Conservation (phyloP, 192 early-diverging fungal genomes). For the Podila clonocystis region DNA sequence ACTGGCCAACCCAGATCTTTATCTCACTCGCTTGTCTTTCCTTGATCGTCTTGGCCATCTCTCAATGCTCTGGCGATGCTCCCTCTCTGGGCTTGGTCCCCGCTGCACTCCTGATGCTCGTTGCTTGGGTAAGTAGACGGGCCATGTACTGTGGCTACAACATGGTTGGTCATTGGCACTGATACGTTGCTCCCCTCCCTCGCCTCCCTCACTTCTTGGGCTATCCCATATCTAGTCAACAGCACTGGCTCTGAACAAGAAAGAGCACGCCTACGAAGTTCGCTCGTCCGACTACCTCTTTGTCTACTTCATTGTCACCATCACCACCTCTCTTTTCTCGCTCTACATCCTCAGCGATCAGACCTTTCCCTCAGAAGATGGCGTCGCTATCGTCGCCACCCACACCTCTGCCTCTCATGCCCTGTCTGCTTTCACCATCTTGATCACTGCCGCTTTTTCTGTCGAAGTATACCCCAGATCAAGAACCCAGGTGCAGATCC, state of each 20-base stretch:
- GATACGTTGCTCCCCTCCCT: not conserved
- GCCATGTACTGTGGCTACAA: not conserved
- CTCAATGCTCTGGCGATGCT: not conserved
- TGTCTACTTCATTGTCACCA: conserved; percentile 3
- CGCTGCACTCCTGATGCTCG: not conserved
- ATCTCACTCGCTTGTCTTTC: conserved; percentile 10
- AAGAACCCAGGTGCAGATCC: conserved; percentile 19
- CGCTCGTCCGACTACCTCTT: conserved; percentile 37
- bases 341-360: conserved; percentile 26
- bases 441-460: conserved; percentile 15
- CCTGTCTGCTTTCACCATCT: not conserved
- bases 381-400: not conserved
- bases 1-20: conserved; percentile 32
- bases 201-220: too few species aligned
- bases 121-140: conserved; percentile 20
- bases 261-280: conserved; percentile 22
- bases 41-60: not conserved
- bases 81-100: not conserved
- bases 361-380: not conserved
- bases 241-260: conserved; percentile 13
- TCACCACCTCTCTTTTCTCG: not conserved
- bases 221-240: conserved; percentile 8
- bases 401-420: not conserved
- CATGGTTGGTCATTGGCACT: too few species aligned
- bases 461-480: conserved; percentile 26